phyloP scores from a whole-genome alignment of 306 rosid species.

The Castanea crenata region DNA sequence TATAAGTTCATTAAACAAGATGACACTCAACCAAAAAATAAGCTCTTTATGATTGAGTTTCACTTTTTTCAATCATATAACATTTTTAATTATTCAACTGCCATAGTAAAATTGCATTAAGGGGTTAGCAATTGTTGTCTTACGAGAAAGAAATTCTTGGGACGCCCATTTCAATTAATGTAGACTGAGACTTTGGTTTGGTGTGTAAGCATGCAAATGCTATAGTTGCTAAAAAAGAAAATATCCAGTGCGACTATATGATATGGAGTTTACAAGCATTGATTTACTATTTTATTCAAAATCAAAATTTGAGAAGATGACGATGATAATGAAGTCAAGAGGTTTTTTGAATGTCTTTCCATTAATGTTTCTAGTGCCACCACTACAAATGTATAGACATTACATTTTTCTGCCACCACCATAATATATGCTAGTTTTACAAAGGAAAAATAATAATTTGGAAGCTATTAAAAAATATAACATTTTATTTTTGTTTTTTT shows the following conservation, averaged over 20 bases:
- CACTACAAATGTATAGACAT: conserved; percentile 22
- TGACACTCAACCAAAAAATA: too few relatives aligned
- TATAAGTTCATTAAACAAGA: too few relatives aligned
- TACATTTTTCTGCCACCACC: conserved; percentile 5
- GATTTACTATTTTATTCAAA: neutral
- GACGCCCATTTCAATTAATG: conserved; percentile 9
- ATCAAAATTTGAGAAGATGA: neutral
- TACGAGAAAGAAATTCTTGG: too few relatives aligned
- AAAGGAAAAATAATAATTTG: neutral
- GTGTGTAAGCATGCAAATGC: conserved; percentile 13
- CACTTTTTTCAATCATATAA: too few relatives aligned
- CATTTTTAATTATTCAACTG: too few relatives aligned
- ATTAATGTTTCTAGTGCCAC: conserved; percentile 21
- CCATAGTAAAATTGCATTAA: too few relatives aligned
- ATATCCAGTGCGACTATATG: neutral
- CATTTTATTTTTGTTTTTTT: too few relatives aligned
- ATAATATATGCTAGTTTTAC: neutral
- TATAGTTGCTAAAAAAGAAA: neutral
- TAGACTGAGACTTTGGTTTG: neutral
- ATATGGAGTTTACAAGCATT: neutral
- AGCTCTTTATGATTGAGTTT: too few relatives aligned
- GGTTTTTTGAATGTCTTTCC: conserved; percentile 1
- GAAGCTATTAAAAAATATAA: too few relatives aligned
- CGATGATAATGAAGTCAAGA: too few relatives aligned
- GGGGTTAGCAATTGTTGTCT: too few relatives aligned